Percentiles rank a stretch among this genome's conserved stretches.
Conservation (phyloP, 768 basidiomycete species). For the Mrakia gelida region DNA sequence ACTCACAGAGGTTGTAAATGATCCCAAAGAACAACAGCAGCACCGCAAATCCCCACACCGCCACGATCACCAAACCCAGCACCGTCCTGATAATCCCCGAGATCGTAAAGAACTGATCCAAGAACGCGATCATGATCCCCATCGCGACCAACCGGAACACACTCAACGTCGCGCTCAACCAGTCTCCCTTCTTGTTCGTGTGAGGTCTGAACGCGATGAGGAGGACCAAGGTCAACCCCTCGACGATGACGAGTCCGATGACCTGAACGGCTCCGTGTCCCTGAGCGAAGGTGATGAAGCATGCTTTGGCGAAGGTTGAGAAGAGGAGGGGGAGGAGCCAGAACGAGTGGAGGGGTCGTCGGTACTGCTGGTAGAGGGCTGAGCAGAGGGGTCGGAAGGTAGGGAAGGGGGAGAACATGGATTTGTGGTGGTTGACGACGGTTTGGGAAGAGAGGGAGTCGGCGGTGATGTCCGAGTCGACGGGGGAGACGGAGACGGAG, state of each 20-base stretch:
- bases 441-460: neutral
- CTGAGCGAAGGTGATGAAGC: constrained; percentile 59
- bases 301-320: constrained; percentile 61
- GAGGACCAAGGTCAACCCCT: constrained; percentile 57
- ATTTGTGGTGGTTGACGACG: constrained; percentile 9
- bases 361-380: constrained; percentile 56
- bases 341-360: constrained; percentile 59
- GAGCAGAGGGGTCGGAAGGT: constrained; percentile 22
- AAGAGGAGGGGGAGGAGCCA: constrained; percentile 59
- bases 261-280: constrained; percentile 64
- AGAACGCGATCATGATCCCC: constrained; percentile 70
- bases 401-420: constrained; percentile 32
- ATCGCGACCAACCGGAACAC: constrained; percentile 65
- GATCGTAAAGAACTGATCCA: constrained; percentile 47
- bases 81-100: constrained; percentile 60
- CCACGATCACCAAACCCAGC: constrained; percentile 69
- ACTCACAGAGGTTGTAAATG: constrained; percentile 48
- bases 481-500: neutral
- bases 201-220: constrained; percentile 59
- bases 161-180: constrained; percentile 63
- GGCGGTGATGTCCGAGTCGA: neutral
- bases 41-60: constrained; percentile 66
- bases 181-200: constrained; percentile 63
- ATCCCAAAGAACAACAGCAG: constrained; percentile 67
- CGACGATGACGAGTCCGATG: constrained; percentile 61